Conservation (phyloP, 2,329 filamentous ascomycete genomes). For the Kalmusia sp. region DNA sequence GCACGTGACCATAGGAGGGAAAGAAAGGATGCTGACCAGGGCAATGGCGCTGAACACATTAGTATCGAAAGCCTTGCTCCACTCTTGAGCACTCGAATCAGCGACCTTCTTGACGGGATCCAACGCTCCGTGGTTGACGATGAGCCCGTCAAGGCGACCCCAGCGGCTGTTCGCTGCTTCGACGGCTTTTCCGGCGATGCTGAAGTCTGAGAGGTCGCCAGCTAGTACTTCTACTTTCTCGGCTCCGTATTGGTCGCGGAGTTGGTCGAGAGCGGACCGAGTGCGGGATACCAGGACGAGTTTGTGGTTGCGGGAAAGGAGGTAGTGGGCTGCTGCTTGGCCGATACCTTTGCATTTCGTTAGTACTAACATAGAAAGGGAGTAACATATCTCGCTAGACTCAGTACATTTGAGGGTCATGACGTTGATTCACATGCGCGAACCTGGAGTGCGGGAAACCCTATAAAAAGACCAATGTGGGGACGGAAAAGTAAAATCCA, state of each 20-base stretch:
- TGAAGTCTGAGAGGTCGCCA: constrained; percentile 64
- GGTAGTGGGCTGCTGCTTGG: constrained; percentile 64
- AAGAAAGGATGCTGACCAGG: constrained; percentile 64
- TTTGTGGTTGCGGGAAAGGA: constrained; percentile 63
- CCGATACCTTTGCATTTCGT: too few relatives aligned
- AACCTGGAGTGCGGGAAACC: too few relatives aligned
- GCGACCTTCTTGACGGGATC: constrained; percentile 76
- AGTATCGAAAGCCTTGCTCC: constrained; percentile 77
- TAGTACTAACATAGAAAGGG: too few relatives aligned
- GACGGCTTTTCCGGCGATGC: constrained; percentile 66
- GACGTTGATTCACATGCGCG: too few relatives aligned
- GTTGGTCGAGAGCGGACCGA: constrained; percentile 59
- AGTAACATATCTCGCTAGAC: too few relatives aligned
- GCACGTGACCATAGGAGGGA: constrained; percentile 12
- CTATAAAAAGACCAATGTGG: too few relatives aligned
- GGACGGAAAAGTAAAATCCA: neutral
- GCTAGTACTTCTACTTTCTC: constrained; percentile 63
- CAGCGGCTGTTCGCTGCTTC: constrained; percentile 71
- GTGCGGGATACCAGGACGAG: constrained; percentile 66
- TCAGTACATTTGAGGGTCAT: too few relatives aligned
- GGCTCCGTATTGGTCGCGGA: constrained; percentile 54
- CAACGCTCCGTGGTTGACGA: constrained; percentile 87
- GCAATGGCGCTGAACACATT: constrained; percentile 87
- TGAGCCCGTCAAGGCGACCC: constrained; percentile 77
- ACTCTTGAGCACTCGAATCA: constrained; percentile 73